Percentiles rank a stretch among this genome's conserved stretches.
Evolutionary conservation across 1,284 basidiomycete genomes (phyloP).

Genomic region (Trametes versicolor): DNA sequence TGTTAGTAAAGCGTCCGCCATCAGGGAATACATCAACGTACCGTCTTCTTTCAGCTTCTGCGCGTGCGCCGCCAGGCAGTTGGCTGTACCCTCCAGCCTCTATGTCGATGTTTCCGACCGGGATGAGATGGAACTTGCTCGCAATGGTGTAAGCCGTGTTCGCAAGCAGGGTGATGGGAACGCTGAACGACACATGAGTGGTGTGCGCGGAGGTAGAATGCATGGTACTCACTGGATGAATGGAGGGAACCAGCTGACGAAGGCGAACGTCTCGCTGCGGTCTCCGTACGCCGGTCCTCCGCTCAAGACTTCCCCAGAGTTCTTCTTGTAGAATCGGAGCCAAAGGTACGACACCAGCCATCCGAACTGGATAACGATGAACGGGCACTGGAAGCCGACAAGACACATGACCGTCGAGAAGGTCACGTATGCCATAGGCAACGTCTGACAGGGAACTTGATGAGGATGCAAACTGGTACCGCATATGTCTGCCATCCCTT

Average conservation of each 20-base stretch:
- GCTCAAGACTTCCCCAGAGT: constrained; percentile 63
- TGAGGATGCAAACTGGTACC: constrained; percentile 14
- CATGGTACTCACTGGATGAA: constrained; percentile 79
- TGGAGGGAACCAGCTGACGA: constrained; percentile 97
- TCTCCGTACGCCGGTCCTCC: constrained; percentile 84
- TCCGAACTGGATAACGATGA: constrained; percentile 97
- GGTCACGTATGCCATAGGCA: constrained; percentile 95
- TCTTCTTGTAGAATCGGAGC: constrained; percentile 96
- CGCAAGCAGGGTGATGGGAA: constrained; percentile 73
- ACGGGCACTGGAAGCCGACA: constrained; percentile 91
- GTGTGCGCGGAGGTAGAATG: constrained; percentile 42
- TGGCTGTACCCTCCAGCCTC: constrained; percentile 80
- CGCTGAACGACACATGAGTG: constrained; percentile 48
- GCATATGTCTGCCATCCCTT: constrained; percentile 1
- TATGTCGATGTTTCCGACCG: constrained; percentile 68
- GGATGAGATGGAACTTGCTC: constrained; percentile 84
- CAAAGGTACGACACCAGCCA: constrained; percentile 98
- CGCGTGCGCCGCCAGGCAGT: constrained; percentile 86
- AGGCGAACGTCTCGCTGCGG: constrained; percentile 95
- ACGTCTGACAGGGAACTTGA: constrained; percentile 57
- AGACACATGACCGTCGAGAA: constrained; percentile 91
- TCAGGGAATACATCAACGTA: constrained; percentile 52
- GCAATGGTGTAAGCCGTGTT: constrained; percentile 78
- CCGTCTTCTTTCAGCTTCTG: constrained; percentile 94
- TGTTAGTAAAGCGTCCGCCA: constrained; percentile 24